Evolutionary conservation across 768 basidiomycete species (phyloP).

Genomic region (Rossbeevera mucosa): DNA sequence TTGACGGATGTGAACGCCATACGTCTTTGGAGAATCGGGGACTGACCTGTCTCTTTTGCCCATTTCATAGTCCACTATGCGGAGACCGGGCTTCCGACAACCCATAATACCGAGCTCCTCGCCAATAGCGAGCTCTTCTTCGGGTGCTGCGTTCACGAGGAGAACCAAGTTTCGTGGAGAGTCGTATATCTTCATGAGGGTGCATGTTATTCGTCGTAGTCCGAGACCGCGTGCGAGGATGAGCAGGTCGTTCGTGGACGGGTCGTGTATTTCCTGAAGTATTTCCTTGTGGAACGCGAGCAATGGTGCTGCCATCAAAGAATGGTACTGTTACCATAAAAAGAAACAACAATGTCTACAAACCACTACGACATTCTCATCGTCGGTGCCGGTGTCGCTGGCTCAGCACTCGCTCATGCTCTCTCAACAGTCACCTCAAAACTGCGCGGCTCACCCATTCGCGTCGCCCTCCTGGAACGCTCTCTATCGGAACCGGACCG

Average conservation of each 20-base stretch:
- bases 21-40: background rate
- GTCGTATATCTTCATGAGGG: constrained; percentile 90
- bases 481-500: constrained; percentile 91
- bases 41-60: constrained; percentile 70
- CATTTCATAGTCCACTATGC: constrained; percentile 80
- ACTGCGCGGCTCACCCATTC: constrained; percentile 50
- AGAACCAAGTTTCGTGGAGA: constrained; percentile 78
- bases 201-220: constrained; percentile 75
- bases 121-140: constrained; percentile 88
- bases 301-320: constrained; percentile 27
- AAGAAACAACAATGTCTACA: constrained; percentile 5
- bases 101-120: constrained; percentile 93
- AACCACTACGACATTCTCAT: constrained; percentile 72
- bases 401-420: constrained; percentile 80
- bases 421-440: constrained; percentile 54
- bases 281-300: constrained; percentile 68
- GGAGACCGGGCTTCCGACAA: constrained; percentile 78
- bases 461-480: constrained; percentile 83
- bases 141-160: constrained; percentile 75
- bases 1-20: constrained; percentile 27
- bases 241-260: constrained; percentile 65
- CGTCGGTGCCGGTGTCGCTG: constrained; percentile 90
- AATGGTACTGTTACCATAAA: background rate
- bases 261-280: constrained; percentile 67
- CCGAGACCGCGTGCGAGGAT: constrained; percentile 90